Evolutionary conservation across 73 alveolate species (phyloP).

Genomic region (Paramecium octaurelia): DNA sequence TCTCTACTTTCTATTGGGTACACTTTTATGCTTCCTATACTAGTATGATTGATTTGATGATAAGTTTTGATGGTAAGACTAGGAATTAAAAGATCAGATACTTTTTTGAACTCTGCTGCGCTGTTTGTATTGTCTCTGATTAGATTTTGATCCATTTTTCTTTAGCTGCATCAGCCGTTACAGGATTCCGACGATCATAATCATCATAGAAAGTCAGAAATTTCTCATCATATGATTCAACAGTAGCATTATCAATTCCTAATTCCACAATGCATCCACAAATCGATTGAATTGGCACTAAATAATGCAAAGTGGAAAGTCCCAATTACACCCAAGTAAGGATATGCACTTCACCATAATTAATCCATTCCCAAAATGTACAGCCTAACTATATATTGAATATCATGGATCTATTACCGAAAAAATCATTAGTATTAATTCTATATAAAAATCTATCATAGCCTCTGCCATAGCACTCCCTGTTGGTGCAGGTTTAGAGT

Average conservation of each 20-base stretch:
- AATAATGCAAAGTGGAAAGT: background rate
- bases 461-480: slow-evolving; percentile 39
- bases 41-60: background rate
- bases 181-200: slow-evolving; percentile 55
- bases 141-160: slow-evolving; percentile 52
- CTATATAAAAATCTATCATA: slow-evolving; percentile 31
- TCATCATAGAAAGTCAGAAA: slow-evolving; percentile 3
- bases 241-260: slow-evolving; percentile 20
- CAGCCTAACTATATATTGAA: background rate
- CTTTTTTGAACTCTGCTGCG: background rate
- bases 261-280: background rate
- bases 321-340: slow-evolving; percentile 10
- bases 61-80: background rate
- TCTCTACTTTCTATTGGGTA: background rate
- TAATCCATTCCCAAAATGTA: background rate
- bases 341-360: background rate
- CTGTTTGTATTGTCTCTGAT: background rate
- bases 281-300: background rate
- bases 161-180: slow-evolving; percentile 48
- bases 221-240: slow-evolving; percentile 30
- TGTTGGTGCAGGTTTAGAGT: slow-evolving; percentile 18
- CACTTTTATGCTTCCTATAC: background rate
- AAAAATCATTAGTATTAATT: background rate
- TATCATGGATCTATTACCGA: background rate
- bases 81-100: background rate